Evolutionary conservation across 75 land plant species (phyloP).

Genomic region (Cupressus sempervirens): DNA sequence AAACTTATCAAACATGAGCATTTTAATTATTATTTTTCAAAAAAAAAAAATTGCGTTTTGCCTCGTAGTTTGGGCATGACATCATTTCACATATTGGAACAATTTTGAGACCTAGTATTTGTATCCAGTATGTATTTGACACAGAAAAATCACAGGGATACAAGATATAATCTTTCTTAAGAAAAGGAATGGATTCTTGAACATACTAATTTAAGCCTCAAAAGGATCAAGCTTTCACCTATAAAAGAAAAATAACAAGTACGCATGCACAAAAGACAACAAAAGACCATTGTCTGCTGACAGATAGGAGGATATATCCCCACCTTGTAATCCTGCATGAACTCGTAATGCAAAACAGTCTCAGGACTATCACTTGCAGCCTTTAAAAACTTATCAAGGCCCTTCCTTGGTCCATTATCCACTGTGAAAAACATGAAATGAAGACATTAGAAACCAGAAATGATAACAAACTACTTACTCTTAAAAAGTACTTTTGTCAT

Average conservation of each 20-base stretch:
- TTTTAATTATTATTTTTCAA: too few species aligned
- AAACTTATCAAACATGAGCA: too few species aligned
- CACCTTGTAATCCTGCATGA: slow-evolving; percentile 99
- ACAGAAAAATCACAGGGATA: too few species aligned
- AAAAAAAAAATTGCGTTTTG: too few species aligned
- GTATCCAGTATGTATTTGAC: background rate
- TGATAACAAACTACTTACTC: background rate
- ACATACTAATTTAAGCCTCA: background rate
- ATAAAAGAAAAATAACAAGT: background rate
- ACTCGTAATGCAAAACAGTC: slow-evolving; percentile 97
- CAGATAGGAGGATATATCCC: background rate
- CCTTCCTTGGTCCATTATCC: slow-evolving; percentile 92
- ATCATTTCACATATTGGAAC: background rate
- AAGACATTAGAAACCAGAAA: background rate
- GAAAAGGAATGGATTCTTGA: background rate
- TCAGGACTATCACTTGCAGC: slow-evolving; percentile 95
- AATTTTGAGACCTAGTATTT: background rate
- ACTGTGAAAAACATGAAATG: slow-evolving; percentile 42
- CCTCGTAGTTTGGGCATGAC: too few species aligned
- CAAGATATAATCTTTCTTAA: background rate
- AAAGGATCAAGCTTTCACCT: background rate
- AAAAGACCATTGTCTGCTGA: background rate
- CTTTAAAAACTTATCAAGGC: slow-evolving; percentile 90
- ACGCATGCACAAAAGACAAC: background rate
- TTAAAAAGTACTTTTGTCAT: background rate